Percentiles rank a stretch among this genome's conserved stretches.
Evolutionary conservation across 2,329 filamentous ascomycete species (phyloP).

Genomic region (Fusarium redolens): DNA sequence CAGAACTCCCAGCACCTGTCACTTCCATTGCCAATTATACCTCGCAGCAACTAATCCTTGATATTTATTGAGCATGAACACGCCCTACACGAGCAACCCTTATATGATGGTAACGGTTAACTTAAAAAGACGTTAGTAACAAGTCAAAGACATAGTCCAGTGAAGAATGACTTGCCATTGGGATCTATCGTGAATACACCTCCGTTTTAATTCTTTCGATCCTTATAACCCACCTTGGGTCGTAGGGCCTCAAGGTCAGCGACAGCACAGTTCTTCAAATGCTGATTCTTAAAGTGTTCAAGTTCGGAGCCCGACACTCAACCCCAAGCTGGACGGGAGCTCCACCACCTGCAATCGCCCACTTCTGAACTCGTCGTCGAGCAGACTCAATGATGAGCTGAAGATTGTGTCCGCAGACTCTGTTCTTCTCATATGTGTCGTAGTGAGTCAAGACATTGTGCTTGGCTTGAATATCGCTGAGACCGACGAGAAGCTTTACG

Average conservation of each 20-base stretch:
- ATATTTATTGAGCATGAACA: background rate
- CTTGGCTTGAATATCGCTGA: background rate
- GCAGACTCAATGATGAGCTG: conserved; percentile 11
- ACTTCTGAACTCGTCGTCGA: conserved; percentile 6
- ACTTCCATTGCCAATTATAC: background rate
- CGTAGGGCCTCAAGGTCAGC: background rate
- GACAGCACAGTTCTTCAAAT: background rate
- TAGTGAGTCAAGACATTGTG: background rate
- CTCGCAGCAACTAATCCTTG: background rate
- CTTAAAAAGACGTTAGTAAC: background rate
- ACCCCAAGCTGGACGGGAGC: background rate
- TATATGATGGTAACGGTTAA: background rate
- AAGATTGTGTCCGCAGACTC: background rate
- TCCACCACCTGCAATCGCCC: background rate
- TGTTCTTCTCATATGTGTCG: conserved; percentile 2
- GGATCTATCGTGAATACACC: background rate
- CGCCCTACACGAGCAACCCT: background rate
- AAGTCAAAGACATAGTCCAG: background rate
- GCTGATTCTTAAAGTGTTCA: background rate
- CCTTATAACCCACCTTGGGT: background rate
- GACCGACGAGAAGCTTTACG: background rate
- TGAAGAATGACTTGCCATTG: background rate
- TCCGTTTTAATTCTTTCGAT: background rate
- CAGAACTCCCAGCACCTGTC: background rate
- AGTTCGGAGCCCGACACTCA: background rate